These are phyloP conservation scores for Penicillium sp. DNA, from an alignment of 2,329 filamentous ascomycete species.

Conservation along the genomic window DNA sequence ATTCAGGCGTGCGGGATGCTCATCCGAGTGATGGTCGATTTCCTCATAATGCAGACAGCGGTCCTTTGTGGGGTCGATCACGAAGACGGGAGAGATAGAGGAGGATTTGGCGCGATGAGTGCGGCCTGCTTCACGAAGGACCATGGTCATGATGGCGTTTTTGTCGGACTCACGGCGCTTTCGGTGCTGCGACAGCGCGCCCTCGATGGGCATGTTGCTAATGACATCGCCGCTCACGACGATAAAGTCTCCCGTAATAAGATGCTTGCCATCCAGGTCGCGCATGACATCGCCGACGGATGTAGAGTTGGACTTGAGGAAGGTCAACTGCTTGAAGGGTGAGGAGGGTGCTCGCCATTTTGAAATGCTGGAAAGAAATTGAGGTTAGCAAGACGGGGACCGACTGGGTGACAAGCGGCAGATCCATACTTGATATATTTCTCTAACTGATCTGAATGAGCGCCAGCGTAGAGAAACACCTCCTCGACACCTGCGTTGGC, in stretches of 20 bases:
- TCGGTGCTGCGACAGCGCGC: constrained; percentile 70
- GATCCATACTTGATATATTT: constrained; percentile 62
- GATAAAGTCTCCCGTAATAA: constrained; percentile 87
- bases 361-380: constrained; percentile 49
- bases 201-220: constrained; percentile 79
- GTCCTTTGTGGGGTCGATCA: constrained; percentile 72
- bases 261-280: constrained; percentile 77
- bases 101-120: constrained; percentile 72
- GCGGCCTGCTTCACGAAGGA: constrained; percentile 70
- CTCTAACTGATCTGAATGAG: constrained; percentile 81
- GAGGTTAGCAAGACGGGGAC: constrained; percentile 9
- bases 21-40: constrained; percentile 59
- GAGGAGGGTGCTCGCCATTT: constrained; percentile 68
- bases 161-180: constrained; percentile 76
- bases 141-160: constrained; percentile 96
- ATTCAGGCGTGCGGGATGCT: constrained; percentile 47
- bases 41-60: constrained; percentile 93
- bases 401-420: too few relatives aligned
- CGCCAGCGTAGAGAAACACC: constrained; percentile 84
- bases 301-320: constrained; percentile 78
- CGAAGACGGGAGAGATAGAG: constrained; percentile 72
- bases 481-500: constrained; percentile 93
- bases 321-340: constrained; percentile 73
- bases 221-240: constrained; percentile 89
- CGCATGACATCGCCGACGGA: constrained; percentile 93